Evolutionary conservation across 176 grass and related monocot species (phyloP).

Genomic region (Rhynchospora pubera): DNA sequence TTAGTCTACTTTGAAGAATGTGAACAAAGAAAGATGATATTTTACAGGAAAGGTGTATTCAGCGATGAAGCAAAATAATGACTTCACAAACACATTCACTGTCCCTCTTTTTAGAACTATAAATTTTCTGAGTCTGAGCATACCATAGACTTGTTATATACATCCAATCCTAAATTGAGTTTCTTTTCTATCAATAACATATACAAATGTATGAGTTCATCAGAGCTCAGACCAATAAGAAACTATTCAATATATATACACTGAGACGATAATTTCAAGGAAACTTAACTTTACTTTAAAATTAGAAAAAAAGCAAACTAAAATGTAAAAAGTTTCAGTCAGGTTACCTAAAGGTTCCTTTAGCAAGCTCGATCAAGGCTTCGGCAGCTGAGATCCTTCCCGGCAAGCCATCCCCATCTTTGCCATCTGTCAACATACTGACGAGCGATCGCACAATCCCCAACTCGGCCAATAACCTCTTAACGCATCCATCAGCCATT

Average conservation of each 20-base stretch:
- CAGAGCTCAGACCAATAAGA: background rate
- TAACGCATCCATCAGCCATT: conserved; percentile 11
- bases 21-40: background rate
- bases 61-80: background rate
- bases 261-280: background rate
- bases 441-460: conserved; percentile 3
- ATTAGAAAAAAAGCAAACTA: background rate
- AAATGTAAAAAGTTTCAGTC: background rate
- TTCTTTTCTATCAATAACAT: background rate
- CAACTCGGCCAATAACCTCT: conserved; percentile 10
- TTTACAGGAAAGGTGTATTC: background rate
- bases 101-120: no score
- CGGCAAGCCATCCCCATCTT: background rate
- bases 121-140: no score
- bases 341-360: conserved; percentile 14
- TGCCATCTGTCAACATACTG: conserved; percentile 1
- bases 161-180: background rate
- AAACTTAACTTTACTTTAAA: background rate
- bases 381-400: background rate
- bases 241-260: background rate
- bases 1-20: no score
- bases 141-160: background rate
- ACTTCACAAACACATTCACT: background rate
- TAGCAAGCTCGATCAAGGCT: conserved; percentile 20
- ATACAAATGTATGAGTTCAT: background rate